Conservation (phyloP, 495 filamentous ascomycete genomes). For the Apodospora peruviana region DNA sequence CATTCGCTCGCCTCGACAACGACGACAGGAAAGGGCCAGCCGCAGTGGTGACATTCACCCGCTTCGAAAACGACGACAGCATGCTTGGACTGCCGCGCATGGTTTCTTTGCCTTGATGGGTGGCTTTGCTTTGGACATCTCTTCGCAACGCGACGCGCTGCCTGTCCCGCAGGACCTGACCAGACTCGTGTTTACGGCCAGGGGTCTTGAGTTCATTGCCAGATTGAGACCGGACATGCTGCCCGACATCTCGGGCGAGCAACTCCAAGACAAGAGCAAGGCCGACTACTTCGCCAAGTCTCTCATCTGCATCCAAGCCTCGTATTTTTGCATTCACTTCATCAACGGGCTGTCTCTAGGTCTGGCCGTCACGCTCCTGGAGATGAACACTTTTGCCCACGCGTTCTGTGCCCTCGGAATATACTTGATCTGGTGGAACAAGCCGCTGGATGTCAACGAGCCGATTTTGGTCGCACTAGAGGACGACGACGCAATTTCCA, state of each 20-base stretch:
- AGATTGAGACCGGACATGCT: background rate
- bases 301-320: slow-evolving; percentile 4
- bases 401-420: slow-evolving; percentile 4
- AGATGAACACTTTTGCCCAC: slow-evolving; percentile 12
- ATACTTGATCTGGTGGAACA: slow-evolving; percentile 12
- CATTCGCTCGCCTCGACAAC: background rate
- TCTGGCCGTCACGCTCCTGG: slow-evolving; percentile 5
- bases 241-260: slow-evolving; percentile 2
- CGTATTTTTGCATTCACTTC: slow-evolving; percentile 4
- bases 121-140: background rate
- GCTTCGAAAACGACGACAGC: background rate
- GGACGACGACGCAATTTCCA: too few relatives aligned
- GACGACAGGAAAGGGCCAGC: background rate
- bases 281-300: slow-evolving; percentile 2
- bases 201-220: background rate
- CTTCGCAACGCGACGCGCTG: background rate
- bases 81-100: background rate
- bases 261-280: slow-evolving; percentile 12
- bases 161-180: background rate
- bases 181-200: background rate
- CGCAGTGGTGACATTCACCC: background rate
- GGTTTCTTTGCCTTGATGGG: background rate
- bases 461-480: too few relatives aligned
- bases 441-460: slow-evolving; percentile 11
- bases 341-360: slow-evolving; percentile 1